phyloP scores from a whole-genome alignment of 495 filamentous ascomycete species.

The Xylaria nigripes region DNA sequence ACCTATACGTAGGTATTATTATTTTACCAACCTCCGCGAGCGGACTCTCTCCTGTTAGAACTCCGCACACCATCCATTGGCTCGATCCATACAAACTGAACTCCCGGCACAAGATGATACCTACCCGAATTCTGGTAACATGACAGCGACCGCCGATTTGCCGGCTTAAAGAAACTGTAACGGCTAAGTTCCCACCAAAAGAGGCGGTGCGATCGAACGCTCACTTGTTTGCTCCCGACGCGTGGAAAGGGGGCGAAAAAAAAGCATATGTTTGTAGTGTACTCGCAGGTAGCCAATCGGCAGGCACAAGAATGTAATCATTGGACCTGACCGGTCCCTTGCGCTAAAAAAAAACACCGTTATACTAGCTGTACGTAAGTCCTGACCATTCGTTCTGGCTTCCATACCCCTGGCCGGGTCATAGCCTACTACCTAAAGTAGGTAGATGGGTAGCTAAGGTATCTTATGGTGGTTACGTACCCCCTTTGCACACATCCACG shows the following conservation, averaged over 20 bases:
- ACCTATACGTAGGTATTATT: no score
- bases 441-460: no score
- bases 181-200: conserved; percentile 21
- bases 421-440: no score
- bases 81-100: background rate
- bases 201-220: conserved; percentile 24
- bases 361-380: no score
- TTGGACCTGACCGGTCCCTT: conserved; percentile 1
- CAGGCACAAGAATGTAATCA: background rate
- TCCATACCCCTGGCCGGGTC: no score
- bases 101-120: no score
- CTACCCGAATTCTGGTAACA: no score
- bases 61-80: no score
- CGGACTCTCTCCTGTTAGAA: background rate
- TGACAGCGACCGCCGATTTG: background rate
- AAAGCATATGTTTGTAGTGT: conserved; percentile 17
- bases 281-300: background rate
- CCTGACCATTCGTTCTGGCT: no score
- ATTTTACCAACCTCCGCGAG: conserved; percentile 2
- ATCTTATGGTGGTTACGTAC: no score
- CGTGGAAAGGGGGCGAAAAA: conserved; percentile 21
- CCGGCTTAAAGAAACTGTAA: conserved; percentile 28
- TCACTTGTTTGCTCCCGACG: conserved; percentile 27
- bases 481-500: no score
- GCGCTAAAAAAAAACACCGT: no score